Percentiles rank a stretch among this genome's conserved stretches.
These are phyloP conservation scores for Fusarium tuaranense DNA, from an alignment of 2,329 filamentous ascomycete genomes.

Conservation along the genomic window DNA sequence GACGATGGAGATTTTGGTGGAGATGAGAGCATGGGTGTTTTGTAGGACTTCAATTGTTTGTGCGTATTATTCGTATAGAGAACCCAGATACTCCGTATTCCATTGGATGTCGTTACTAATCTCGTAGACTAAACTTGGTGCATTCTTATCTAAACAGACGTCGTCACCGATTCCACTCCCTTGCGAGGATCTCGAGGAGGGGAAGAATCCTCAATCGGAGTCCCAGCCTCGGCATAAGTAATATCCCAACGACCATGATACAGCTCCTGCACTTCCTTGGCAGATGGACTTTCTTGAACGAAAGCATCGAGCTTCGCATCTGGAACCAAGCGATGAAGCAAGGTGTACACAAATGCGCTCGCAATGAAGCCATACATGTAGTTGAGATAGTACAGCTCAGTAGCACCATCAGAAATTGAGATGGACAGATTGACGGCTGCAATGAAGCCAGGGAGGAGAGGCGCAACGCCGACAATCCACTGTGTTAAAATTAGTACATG, in stretches of 20 bases:
- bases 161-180: conserved; percentile 16
- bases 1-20: background rate
- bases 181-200: conserved; percentile 12
- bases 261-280: conserved; percentile 44
- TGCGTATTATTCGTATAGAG: background rate
- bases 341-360: conserved; percentile 47
- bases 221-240: conserved; percentile 27
- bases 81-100: background rate
- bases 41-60: background rate
- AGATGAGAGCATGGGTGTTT: background rate
- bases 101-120: background rate
- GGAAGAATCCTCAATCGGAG: conserved; percentile 8
- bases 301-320: conserved; percentile 43
- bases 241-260: conserved; percentile 50
- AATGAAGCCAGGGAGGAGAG: conserved; percentile 57
- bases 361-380: conserved; percentile 54
- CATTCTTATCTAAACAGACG: conserved; percentile 16
- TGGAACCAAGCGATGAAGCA: conserved; percentile 49
- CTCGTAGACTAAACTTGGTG: background rate
- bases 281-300: conserved; percentile 38
- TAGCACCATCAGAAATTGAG: conserved; percentile 51
- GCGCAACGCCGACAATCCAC: conserved; percentile 55
- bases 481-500: conserved; percentile 27
- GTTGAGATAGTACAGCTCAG: conserved; percentile 53
- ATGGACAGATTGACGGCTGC: conserved; percentile 52